These are phyloP conservation scores for Melanomma pulvis-pyrius DNA, from an alignment of 495 filamentous ascomycete species.

Conservation along the genomic window DNA sequence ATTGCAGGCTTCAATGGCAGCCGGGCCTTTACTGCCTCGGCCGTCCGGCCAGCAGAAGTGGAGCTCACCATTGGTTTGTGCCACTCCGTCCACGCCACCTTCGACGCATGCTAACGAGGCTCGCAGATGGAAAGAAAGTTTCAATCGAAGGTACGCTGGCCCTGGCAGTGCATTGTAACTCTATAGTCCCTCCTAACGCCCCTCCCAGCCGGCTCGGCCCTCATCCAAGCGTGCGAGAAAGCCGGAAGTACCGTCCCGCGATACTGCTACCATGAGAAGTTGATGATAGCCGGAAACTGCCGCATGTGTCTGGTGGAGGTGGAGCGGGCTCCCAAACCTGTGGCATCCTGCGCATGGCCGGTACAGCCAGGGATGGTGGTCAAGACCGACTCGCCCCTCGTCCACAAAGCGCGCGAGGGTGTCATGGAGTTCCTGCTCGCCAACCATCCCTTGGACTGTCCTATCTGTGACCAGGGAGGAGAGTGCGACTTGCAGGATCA, in stretches of 20 bases:
- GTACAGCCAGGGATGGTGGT: conserved; percentile 98
- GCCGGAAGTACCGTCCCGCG: conserved; percentile 89
- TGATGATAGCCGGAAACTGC: conserved; percentile 98
- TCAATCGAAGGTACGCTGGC: conserved; percentile 80
- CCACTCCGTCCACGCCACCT: conserved; percentile 22
- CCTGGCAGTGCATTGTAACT: conserved; percentile 43
- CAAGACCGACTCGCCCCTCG: conserved; percentile 92
- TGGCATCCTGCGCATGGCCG: conserved; percentile 98
- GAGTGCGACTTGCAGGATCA: conserved; percentile 99
- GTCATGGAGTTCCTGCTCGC: conserved; percentile 98
- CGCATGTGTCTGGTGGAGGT: conserved; percentile 99
- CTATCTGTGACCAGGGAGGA: conserved; percentile 95
- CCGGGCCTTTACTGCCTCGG: conserved; percentile 74
- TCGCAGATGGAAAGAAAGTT: conserved; percentile 89
- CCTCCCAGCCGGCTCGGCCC: conserved; percentile 73
- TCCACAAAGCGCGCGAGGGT: conserved; percentile 96
- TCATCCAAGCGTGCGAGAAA: conserved; percentile 99
- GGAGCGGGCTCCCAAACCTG: conserved; percentile 90
- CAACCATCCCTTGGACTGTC: conserved; percentile 97
- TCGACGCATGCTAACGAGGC: conserved; percentile 40
- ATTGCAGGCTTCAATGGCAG: conserved; percentile 62
- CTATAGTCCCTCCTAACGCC: conserved; percentile 31
- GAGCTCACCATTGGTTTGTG: conserved; percentile 88
- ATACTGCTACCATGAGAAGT: conserved; percentile 99
- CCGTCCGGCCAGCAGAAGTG: conserved; percentile 78